Conservation (phyloP, 345 rosid species). For the Populus nigra region DNA sequence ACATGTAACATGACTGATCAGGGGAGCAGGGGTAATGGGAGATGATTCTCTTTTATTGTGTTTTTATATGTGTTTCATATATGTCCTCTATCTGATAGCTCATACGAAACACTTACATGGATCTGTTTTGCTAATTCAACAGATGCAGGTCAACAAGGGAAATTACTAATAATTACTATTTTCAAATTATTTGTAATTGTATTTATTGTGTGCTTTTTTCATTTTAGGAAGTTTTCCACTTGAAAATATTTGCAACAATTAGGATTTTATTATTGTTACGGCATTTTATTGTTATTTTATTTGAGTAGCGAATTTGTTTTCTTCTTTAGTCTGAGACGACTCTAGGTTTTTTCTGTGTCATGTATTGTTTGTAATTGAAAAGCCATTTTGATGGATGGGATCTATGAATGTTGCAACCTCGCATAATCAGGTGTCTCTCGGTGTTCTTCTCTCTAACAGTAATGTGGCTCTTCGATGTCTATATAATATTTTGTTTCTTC, state of each 20-base stretch:
- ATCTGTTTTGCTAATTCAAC: neutral
- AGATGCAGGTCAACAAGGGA: neutral
- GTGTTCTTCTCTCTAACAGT: too few relatives aligned
- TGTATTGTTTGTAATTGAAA: neutral
- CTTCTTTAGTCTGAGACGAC: neutral
- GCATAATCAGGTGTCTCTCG: neutral
- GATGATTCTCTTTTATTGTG: neutral
- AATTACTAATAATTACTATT: neutral
- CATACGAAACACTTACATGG: neutral
- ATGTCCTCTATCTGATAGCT: neutral
- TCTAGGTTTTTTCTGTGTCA: neutral
- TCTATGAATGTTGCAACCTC: neutral
- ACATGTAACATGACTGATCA: neutral
- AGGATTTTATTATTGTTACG: neutral
- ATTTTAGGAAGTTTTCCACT: neutral
- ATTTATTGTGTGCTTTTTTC: neutral
- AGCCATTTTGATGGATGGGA: neutral
- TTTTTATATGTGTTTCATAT: neutral
- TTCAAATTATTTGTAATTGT: neutral
- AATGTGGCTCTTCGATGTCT: too few relatives aligned
- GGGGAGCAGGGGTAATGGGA: neutral
- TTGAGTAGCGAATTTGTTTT: neutral
- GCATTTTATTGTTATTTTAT: too few relatives aligned
- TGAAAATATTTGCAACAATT: neutral
- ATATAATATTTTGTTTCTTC: too few relatives aligned